A percentile compares a stretch with the other conserved stretches of the same genome.
These are phyloP conservation scores for Lathyrus sativus DNA, from an alignment of 306 rosid genomes.

Conservation along the genomic window DNA sequence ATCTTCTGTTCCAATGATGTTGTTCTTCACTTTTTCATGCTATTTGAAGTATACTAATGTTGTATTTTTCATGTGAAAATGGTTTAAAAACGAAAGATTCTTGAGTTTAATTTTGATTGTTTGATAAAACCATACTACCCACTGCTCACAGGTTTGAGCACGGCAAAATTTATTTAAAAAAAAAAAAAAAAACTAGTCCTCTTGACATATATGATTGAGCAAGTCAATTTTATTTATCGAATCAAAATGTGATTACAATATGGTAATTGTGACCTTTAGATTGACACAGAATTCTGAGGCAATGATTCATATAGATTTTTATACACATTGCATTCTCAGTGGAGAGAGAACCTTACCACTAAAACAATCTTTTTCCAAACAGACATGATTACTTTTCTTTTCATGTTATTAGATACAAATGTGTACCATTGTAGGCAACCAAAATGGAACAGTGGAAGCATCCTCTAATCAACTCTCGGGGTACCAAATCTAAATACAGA, in stretches of 20 bases:
- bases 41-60: neutral
- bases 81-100: neutral
- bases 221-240: neutral
- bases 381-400: neutral
- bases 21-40: conserved; percentile 7
- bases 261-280: neutral
- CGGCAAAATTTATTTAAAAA: neutral
- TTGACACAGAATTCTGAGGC: neutral
- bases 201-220: neutral
- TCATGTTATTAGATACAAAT: neutral
- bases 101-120: neutral
- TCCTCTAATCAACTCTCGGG: neutral
- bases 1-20: neutral
- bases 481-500: neutral
- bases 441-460: neutral
- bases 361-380: neutral
- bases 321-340: neutral
- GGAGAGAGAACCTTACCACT: neutral
- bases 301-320: neutral
- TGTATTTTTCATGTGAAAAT: neutral
- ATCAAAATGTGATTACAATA: conserved; percentile 5
- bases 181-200: neutral
- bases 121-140: neutral
- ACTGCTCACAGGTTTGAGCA: neutral
- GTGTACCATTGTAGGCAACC: neutral